A percentile compares a stretch with the other conserved stretches of the same genome.
Conservation (phyloP, 371 early-diverging fungal species). For the Rhizopus arrhizus region DNA sequence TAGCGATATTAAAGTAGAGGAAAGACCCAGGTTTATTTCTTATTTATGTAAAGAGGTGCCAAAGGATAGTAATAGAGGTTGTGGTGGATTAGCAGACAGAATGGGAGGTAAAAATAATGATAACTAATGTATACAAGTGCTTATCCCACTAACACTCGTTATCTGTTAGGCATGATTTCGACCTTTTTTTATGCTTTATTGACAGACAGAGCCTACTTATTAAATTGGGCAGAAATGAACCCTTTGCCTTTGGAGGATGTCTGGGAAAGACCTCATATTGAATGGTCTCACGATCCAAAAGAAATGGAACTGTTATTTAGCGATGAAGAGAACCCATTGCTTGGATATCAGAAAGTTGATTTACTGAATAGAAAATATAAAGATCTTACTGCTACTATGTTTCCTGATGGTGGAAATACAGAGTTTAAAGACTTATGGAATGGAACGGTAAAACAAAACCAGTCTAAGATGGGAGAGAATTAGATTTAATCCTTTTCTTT, state of each 20-base stretch:
- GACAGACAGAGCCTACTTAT: slow-evolving; percentile 44
- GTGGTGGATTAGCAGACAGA: slow-evolving; percentile 56
- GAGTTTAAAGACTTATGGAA: slow-evolving; percentile 49
- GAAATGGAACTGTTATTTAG: slow-evolving; percentile 41
- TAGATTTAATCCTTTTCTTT: background rate
- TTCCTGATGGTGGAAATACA: slow-evolving; percentile 43
- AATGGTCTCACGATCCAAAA: slow-evolving; percentile 47
- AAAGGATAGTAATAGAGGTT: slow-evolving; percentile 43
- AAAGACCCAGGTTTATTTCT: slow-evolving; percentile 39
- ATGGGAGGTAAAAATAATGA: slow-evolving; percentile 41
- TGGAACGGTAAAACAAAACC: slow-evolving; percentile 35
- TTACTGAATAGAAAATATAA: slow-evolving; percentile 41
- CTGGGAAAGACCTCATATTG: slow-evolving; percentile 48
- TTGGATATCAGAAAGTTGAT: slow-evolving; percentile 38
- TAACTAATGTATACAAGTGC: background rate
- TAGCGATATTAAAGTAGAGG: slow-evolving; percentile 18
- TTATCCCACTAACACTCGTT: background rate
- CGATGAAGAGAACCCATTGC: slow-evolving; percentile 17
- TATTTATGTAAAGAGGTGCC: slow-evolving; percentile 49
- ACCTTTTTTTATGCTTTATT: slow-evolving; percentile 54
- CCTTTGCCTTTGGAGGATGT: slow-evolving; percentile 45
- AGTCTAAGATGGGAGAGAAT: background rate
- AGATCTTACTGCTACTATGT: slow-evolving; percentile 26
- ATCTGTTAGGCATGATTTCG: slow-evolving; percentile 47
- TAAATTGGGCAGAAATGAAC: slow-evolving; percentile 42